Conservation (phyloP, 768 basidiomycete species). For the Hebeloma cylindrosporum region DNA sequence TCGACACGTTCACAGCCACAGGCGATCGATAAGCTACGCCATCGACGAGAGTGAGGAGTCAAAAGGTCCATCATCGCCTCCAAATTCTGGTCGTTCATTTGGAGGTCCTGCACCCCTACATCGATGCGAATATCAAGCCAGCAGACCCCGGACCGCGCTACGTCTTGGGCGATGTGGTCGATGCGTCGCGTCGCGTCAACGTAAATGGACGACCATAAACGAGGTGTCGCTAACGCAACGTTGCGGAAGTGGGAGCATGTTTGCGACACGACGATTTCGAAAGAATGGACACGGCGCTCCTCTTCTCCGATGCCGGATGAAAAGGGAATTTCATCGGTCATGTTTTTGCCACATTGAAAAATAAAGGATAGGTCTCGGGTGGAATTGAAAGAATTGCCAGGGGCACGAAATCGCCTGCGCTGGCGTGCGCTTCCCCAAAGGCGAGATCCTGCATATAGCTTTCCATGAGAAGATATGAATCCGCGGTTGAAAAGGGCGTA, state of each 20-base stretch:
- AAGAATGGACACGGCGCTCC: constrained; percentile 18
- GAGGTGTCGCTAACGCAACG: constrained; percentile 36
- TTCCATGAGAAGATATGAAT: too few species aligned
- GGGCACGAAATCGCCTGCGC: constrained; percentile 7
- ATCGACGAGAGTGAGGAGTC: constrained; percentile 33
- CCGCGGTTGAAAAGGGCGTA: too few species aligned
- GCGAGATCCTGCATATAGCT: too few species aligned
- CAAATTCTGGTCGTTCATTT: constrained; percentile 12
- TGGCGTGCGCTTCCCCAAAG: too few species aligned
- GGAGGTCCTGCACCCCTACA: constrained; percentile 9
- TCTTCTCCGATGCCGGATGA: background rate
- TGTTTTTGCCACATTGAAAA: constrained; percentile 30
- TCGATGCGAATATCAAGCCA: constrained; percentile 35
- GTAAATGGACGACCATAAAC: constrained; percentile 42
- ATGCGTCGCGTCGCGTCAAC: constrained; percentile 22
- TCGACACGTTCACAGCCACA: constrained; percentile 25
- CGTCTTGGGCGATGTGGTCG: constrained; percentile 29
- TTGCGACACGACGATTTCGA: constrained; percentile 41
- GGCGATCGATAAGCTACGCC: constrained; percentile 35
- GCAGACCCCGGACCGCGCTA: constrained; percentile 33
- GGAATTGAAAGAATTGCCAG: constrained; percentile 27
- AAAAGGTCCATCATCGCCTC: constrained; percentile 30
- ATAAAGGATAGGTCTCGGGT: constrained; percentile 31
- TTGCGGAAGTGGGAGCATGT: constrained; percentile 39
- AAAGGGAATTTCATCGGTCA: constrained; percentile 19